Base-by-base conservation (phyloP, 1,139 yeast genomes). In the Blastobotrys indianensis region DNA sequence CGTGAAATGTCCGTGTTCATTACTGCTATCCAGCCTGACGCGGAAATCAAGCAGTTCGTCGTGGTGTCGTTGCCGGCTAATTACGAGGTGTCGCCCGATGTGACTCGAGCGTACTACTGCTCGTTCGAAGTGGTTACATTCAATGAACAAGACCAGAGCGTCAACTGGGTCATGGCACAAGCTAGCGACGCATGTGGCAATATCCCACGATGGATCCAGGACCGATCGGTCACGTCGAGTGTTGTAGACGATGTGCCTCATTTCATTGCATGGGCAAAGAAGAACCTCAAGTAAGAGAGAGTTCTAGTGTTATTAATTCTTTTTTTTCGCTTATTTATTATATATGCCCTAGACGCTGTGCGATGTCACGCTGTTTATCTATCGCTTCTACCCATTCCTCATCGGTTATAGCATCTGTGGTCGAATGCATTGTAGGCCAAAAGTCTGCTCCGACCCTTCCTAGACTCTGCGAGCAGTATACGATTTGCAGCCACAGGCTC, bases 381-480 rank as follows among this genome's bases (percentile, higher is more conserved):
- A 66, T 51, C 0, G 75, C 69, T 2, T 57, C 58, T 0, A 35
- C 37, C 76, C 76, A 73, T 39, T 67, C 68, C 1, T 52, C 51
- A 16, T 59, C 51, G 8, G 64, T 54, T 10, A 68, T 54, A 3
- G 65, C 55, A 8, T 50, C 50, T 2, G 44, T 53, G 12, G 47
- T 42, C 6, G 54, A 56, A 43, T 62, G 66, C 4, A 67, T 49
- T 4, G 68, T 42, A 9, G 66, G 65, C 69, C 73, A 69, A 60
- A 85, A 85, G 55, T 84, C 87, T 2, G 78, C 80, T 13, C 85
- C 82, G 25, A 79, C 79, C 50, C 87, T 72, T 1, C 84, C 77
- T 50, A 86, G 69, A 6, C 92, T 82, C 56, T 80, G 85, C 32
- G 92, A 80, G 48, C 92, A 79, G 62, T 85, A 86, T 1, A 85